Evolutionary conservation across 2,329 filamentous ascomycete genomes (phyloP), one percentile per base, ranked within the genome.

Genomic region (Tolypocladium inflatum): DNA sequence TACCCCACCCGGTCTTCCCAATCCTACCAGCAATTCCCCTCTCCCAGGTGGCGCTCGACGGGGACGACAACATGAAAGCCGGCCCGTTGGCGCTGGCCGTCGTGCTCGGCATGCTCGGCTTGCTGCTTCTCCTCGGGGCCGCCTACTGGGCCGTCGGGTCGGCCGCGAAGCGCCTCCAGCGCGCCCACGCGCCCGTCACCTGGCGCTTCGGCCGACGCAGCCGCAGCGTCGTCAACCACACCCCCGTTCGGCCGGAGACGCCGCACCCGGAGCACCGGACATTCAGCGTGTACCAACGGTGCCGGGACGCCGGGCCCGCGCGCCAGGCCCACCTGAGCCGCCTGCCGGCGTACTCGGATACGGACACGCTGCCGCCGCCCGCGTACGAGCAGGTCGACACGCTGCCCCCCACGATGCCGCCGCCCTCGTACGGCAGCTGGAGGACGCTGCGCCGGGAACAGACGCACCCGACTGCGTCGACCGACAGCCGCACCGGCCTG

Each of bases 381-480:
- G n/a, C 37, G 26, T 38, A 48, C 39, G 50, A 48, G 26, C 21
- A 3, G 17, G 6, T 19, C 6, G 30, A 17, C 13, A 15, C 7
- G 19, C 13, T 8, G 17, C 57, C 54, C 30, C 57, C 54, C 30
- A 10, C 6, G 48, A 4, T 23, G 54, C 57, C 54, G 21, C 57
- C 57, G 30, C 57, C 57, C 26, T 50, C 57, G 21, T 58, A 58
- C 23, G 41, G 54, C 3, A 48, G 45, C 21, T 54, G 48, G 48
- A 39, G 54, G 48, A 19, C 39, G 19, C n/a, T 9, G 38, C 3
- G 7, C 23, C 39, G 42, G 11, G 21, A 23, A 9, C 42, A 45
- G 42, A 13, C n/a, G 10, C 11, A 3, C 21, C 42, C 42, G 3
- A 1, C 42, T 3, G 42, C 42, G 11, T 26, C 11, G 4, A 26